phyloP scores from a whole-genome alignment of 2,329 filamentous ascomycete species.

The Sporothrix sp. region DNA sequence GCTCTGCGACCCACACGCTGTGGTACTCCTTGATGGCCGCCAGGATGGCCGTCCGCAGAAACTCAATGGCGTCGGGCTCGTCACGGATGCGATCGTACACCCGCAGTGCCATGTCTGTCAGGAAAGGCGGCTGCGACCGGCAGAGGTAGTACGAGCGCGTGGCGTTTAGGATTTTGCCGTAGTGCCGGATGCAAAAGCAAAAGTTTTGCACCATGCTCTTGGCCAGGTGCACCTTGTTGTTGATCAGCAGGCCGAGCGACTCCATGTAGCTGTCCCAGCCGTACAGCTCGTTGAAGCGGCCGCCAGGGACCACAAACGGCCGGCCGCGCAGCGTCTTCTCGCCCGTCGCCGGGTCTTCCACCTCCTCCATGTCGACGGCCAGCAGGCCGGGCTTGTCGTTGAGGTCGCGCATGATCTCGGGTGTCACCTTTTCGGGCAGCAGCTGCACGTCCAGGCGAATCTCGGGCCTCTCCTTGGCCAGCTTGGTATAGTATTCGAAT shows the following conservation, averaged over 20 bases:
- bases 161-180: conserved; percentile 96
- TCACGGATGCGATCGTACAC: conserved; percentile 91
- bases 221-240: conserved; percentile 75
- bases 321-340: conserved; percentile 65
- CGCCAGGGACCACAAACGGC: conserved; percentile 94
- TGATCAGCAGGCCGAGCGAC: conserved; percentile 76
- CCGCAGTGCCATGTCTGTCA: conserved; percentile 92
- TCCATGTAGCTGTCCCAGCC: conserved; percentile 99
- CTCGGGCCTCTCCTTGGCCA: conserved; percentile 70
- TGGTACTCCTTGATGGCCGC: conserved; percentile 97
- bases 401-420: conserved; percentile 70
- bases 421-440: conserved; percentile 67
- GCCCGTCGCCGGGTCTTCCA: conserved; percentile 55
- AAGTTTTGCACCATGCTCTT: conserved; percentile 96
- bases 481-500: conserved; percentile 74
- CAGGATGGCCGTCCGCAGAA: conserved; percentile 67
- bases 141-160: conserved; percentile 92
- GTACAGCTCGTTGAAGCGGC: conserved; percentile 95
- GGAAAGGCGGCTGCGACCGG: conserved; percentile 88
- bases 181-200: conserved; percentile 96
- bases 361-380: conserved; percentile 79
- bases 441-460: conserved; percentile 78
- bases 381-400: conserved; percentile 83
- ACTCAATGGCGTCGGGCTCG: conserved; percentile 69
- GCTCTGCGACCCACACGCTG: conserved; percentile 73